Evolutionary conservation across 2,329 filamentous ascomycete genomes (phyloP), one percentile per base, ranked within the genome.

Genomic region (Diplodia mutila): DNA sequence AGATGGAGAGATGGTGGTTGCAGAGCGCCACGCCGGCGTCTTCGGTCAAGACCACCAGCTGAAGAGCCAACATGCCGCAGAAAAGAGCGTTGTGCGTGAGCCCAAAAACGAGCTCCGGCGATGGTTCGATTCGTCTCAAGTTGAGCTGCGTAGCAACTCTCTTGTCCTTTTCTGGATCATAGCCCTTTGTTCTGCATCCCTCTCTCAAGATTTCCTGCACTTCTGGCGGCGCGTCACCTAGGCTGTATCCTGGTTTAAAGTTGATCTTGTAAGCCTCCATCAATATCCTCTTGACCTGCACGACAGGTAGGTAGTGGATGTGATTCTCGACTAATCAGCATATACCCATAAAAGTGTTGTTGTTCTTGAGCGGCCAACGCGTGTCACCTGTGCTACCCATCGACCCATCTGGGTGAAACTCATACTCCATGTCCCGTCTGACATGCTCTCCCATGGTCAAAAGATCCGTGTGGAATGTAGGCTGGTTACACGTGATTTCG

Each of bases 1-100:
- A 42, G 53, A 57, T 37, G 29, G 53, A 57, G 53, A 57, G 53
- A 18, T 42, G 53, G 53, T 39, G 53, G 21, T 57, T 57, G 34
- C 32, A 39, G 53, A 57, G 53, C 11, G 53, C 32, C 6, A 57
- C 27, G 34, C 53, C 53, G 32, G 53, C 34, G 1, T 32, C 53
- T 57, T 57, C 34, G 53, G 32, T 57, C n/a, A 21, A 21, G 29
- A 57, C 9, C 21, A n/a, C 32, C 2, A 42, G 53, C 18, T 57
- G 32, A 32, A 57, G 32, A n/a, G 53, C 53, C 11, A 57, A 12
- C 34, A 34, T 57, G 34, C 53, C 32, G 21, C 53, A 57, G 3
- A 42, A 32, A n/a, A 39, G 52, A 29, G 52, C 27, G 16, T 55
- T 55, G 29, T 55, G 52, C 18, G 52, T 55, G 52, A 55, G 12